Conservation (phyloP, 495 filamentous ascomycete species). For the Hypoxylon cercidicola region DNA sequence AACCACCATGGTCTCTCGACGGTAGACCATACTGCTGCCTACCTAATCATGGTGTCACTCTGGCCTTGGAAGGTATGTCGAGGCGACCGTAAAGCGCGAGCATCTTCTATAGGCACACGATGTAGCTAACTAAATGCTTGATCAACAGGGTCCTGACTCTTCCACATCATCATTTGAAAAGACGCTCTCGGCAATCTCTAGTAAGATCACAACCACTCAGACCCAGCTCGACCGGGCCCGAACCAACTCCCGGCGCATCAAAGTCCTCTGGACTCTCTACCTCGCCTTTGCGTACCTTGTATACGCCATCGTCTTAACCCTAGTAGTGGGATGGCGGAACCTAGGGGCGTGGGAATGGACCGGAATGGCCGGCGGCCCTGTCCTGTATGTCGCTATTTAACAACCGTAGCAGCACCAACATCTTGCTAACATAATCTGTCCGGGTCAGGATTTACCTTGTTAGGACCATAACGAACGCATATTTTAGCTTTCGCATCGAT, state of each 20-base stretch:
- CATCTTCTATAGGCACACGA: slow-evolving; percentile 16
- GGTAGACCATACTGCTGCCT: slow-evolving; percentile 28
- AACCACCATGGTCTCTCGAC: slow-evolving; percentile 36
- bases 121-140: slow-evolving; percentile 29
- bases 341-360: slow-evolving; percentile 80
- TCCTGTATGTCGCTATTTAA: slow-evolving; percentile 65
- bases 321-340: slow-evolving; percentile 87
- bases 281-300: slow-evolving; percentile 89
- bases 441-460: slow-evolving; percentile 72
- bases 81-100: background rate
- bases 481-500: slow-evolving; percentile 84
- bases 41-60: slow-evolving; percentile 79
- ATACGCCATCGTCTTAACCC: slow-evolving; percentile 77
- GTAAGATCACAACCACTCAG: slow-evolving; percentile 79
- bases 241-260: slow-evolving; percentile 77
- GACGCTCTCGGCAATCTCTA: slow-evolving; percentile 79
- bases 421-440: slow-evolving; percentile 28
- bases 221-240: slow-evolving; percentile 76
- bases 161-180: slow-evolving; percentile 95
- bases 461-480: slow-evolving; percentile 66
- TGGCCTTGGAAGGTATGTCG: slow-evolving; percentile 81
- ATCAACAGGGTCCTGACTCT: slow-evolving; percentile 74
- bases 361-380: slow-evolving; percentile 79
- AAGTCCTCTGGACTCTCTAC: slow-evolving; percentile 89
- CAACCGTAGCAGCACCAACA: slow-evolving; percentile 11